Evolutionary conservation across 2,329 filamentous ascomycete genomes (phyloP), one percentile per base, ranked within the genome.

Genomic region (Sodiomyces alkalinus): DNA sequence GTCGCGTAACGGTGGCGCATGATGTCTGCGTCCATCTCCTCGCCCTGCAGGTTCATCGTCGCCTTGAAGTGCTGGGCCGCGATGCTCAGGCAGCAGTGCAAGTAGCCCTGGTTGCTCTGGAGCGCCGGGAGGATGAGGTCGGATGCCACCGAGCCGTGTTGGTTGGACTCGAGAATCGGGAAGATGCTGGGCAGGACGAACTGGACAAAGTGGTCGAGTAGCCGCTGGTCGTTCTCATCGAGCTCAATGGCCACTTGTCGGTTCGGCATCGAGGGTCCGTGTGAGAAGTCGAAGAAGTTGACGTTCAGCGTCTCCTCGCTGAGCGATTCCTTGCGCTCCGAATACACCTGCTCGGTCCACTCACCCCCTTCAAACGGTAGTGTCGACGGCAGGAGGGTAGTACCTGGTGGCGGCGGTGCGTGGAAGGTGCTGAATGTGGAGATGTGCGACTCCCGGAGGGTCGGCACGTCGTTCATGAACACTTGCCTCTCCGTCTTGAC

Each of bases 401-500:
- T n/a, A 33, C 79, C 74, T 2, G 74, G 60, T 15, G 78, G 72
- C 17, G 81, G 80, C 11, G 83, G 83, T 14, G 76, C 74, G 44
- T 82, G 77, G 50, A 75, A 90, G n/a, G 82, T 86, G 66, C 77
- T 92, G 55, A 92, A 94, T 15, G 85, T 92, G 1, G 86, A 92
- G 20, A 85, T 76, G 18, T 82, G 82, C 9, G 85, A 92, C 54
- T 94, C 86, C 40, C 74, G 67, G 34, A 87, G 64, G 10, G 85
- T 80, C 4, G 82, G 83, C 31, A 93, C 68, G 48, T 94, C 81
- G 45, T 94, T 83, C 53, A 94, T 75, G 52, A 81, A 93, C 62
- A 92, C 85, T 42, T 94, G 83, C 39, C 82, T 70, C 58, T 94
- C 87, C 1, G 86, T 94, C 66, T 87, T 92, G 60, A 96, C 80